A percentile compares a stretch with the other conserved stretches of the same genome.
phyloP scores from a whole-genome alignment of 306 rosid species.

The Lotus japonicus region DNA sequence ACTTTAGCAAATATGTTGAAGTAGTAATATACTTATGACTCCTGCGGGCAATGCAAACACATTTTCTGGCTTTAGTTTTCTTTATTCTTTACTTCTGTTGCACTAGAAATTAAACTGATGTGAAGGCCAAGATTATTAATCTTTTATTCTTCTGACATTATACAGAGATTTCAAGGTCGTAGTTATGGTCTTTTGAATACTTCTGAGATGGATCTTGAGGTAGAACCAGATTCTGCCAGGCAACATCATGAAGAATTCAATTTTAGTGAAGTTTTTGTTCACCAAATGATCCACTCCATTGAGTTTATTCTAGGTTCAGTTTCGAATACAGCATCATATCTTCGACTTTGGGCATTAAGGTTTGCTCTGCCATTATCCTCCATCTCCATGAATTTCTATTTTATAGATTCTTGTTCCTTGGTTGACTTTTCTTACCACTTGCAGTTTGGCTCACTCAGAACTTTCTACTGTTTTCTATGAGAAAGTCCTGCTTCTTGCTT shows the following conservation, averaged over 20 bases:
- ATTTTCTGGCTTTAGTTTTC: slow-evolving; percentile 16
- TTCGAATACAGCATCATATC: slow-evolving; percentile 98
- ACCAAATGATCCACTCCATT: slow-evolving; percentile 98
- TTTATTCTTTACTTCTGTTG: slow-evolving; percentile 6
- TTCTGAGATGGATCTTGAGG: slow-evolving; percentile 82
- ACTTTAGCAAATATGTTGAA: too few species aligned
- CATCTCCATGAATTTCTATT: slow-evolving; percentile 12
- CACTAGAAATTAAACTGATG: slow-evolving; percentile 10
- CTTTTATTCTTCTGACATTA: slow-evolving; percentile 21
- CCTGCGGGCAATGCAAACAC: slow-evolving; percentile 8
- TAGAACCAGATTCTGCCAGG: slow-evolving; percentile 88
- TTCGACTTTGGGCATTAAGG: slow-evolving; percentile 99
- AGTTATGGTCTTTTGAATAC: slow-evolving; percentile 73
- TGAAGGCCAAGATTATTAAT: slow-evolving; percentile 15
- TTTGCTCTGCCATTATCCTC: slow-evolving; percentile 26
- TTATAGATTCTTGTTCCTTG: neutral
- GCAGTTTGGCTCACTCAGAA: slow-evolving; percentile 65
- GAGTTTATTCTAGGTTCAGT: slow-evolving; percentile 98
- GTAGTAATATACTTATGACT: neutral
- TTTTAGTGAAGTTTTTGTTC: slow-evolving; percentile 95
- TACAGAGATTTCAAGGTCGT: slow-evolving; percentile 98
- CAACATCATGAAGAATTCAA: slow-evolving; percentile 83
- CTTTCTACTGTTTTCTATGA: too few species aligned
- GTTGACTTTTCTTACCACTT: slow-evolving; percentile 24
- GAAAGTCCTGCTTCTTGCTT: too few species aligned